phyloP scores from a whole-genome alignment of 2,329 filamentous ascomycete species.

The Ilyonectria mors-panacis region DNA sequence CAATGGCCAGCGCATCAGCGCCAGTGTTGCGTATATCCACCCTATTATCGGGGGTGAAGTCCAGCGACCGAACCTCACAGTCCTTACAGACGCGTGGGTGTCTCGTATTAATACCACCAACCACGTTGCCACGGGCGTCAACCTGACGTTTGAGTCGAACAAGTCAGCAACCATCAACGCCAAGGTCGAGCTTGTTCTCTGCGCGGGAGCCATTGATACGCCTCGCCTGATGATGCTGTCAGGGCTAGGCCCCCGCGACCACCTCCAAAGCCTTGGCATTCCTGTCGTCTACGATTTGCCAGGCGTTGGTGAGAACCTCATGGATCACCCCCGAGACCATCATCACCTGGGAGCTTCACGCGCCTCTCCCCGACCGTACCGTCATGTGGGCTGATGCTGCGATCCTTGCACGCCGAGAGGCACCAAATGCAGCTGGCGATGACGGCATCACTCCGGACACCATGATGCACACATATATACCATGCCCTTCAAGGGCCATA shows the following conservation, averaged over 20 bases:
- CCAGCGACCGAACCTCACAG: conserved; percentile 39
- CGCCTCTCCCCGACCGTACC: conserved; percentile 76
- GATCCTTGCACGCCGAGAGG: conserved; percentile 83
- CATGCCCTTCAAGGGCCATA: conserved; percentile 91
- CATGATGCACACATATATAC: conserved; percentile 98
- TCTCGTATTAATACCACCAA: conserved; percentile 78
- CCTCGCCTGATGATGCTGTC: conserved; percentile 66
- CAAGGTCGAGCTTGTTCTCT: conserved; percentile 65
- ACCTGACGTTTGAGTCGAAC: neutral
- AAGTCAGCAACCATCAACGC: conserved; percentile 41
- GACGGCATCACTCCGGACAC: conserved; percentile 85
- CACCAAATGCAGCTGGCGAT: conserved; percentile 72
- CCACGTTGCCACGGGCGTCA: conserved; percentile 75
- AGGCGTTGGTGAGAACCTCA: conserved; percentile 71
- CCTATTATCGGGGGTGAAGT: conserved; percentile 25
- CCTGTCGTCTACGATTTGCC: conserved; percentile 65
- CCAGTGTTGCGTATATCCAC: conserved; percentile 27
- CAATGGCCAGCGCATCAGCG: conserved; percentile 22
- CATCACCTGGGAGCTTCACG: conserved; percentile 77
- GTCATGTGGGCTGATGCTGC: conserved; percentile 86
- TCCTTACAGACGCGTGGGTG: conserved; percentile 86
- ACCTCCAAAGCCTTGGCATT: conserved; percentile 54
- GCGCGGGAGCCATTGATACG: conserved; percentile 65
- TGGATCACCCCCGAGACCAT: conserved; percentile 67
- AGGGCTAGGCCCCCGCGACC: conserved; percentile 57